Evolutionary conservation across 495 filamentous ascomycete genomes (phyloP).

Genomic region (Tuber brumale): DNA sequence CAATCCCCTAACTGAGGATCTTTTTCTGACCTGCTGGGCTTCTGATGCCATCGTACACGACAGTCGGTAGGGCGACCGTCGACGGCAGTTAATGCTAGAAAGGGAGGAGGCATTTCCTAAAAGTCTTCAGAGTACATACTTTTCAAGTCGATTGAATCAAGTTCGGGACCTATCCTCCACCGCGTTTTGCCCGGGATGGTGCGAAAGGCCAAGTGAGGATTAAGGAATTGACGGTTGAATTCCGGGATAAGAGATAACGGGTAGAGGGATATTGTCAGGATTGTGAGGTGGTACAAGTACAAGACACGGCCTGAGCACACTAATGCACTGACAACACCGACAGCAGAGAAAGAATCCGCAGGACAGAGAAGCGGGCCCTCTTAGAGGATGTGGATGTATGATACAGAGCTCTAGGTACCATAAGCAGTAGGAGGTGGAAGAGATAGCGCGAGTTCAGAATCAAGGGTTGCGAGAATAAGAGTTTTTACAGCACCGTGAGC

Average conservation of each 20-base stretch:
- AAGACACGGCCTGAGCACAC: conserved; percentile 2
- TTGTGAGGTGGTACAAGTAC: background rate
- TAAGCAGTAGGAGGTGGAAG: background rate
- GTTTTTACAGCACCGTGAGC: background rate
- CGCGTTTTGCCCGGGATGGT: background rate
- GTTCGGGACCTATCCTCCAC: background rate
- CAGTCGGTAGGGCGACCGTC: conserved; percentile 1
- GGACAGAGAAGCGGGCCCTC: background rate
- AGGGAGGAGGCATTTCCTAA: conserved; percentile 2
- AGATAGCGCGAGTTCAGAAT: background rate
- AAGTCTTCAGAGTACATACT: background rate
- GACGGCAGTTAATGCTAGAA: background rate
- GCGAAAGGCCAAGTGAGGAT: background rate
- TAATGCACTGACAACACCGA: background rate
- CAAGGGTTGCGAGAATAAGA: background rate
- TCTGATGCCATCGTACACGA: background rate
- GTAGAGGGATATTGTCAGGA: background rate
- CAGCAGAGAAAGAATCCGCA: background rate
- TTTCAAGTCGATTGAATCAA: background rate
- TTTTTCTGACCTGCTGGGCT: background rate
- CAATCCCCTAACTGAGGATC: conserved; percentile 2
- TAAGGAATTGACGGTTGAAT: background rate
- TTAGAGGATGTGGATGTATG: background rate
- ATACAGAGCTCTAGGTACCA: background rate
- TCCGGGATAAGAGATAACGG: background rate